Base-by-base conservation (phyloP, 495 filamentous ascomycete species). In the Tricharina praecox region DNA sequence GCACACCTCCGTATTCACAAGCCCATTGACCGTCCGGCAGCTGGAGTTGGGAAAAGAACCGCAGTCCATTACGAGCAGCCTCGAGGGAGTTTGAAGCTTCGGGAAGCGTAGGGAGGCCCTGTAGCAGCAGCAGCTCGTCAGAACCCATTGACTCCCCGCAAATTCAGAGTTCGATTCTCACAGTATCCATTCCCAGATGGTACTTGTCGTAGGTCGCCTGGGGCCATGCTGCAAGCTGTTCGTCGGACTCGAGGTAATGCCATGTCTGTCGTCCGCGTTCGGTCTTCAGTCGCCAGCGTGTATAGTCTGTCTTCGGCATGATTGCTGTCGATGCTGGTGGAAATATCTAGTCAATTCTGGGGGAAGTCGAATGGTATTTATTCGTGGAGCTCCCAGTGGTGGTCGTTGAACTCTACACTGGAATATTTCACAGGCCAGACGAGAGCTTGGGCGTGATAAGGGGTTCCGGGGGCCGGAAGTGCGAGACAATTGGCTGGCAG, bases 11-110 rank as follows among this genome's bases (percentile, higher is more conserved):
- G 66, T 96, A 97, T 62, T 96, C 90, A 66, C 87, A 95, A 3
- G 71, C 90, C 90, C 90, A 97, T 60, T 94, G 83, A 3, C 90
- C 90, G 5, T 82, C 77, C 35, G 80, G 75, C 0, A 93, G 72
- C 58, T 97, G 90, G 32, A 96, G 71, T 39, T 85, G 74, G 28
- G 85, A 83, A 69, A 90, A 93, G 70, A 93, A 97, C 2, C 74
- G 70, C 44, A 97, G 68, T 42, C 79, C 85, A 66, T 96, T 96
- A 50, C 76, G 70, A 20, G 79, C 83, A 7, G 81, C 69, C 54
- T 84, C 72, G 38, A 90, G 70, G 13, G 87, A 80, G 4, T 72
- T 85, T 50, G 75, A 77, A 3, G 87, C 67, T 46, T 70, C 63
- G 45, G 79, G 73, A 20, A 93, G 72, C 4, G 73, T 66, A 1